These are phyloP conservation scores for Russula compacta DNA, from an alignment of 768 basidiomycete species.

Conservation along the genomic window DNA sequence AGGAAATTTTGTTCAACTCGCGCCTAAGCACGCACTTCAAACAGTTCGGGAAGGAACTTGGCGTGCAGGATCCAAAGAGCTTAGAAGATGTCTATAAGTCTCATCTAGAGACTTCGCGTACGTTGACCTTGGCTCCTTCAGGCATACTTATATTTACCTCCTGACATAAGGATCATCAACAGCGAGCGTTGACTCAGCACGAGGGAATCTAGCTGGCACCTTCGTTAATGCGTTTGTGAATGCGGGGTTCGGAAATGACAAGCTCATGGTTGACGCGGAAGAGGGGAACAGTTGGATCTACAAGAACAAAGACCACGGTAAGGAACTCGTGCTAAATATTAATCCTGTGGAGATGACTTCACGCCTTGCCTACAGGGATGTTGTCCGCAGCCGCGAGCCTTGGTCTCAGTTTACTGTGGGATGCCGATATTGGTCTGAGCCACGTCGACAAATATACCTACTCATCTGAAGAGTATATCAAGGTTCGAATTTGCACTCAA, in stretches of 20 bases:
- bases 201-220: constrained; percentile 89
- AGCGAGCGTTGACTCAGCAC: constrained; percentile 83
- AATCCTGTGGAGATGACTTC: not conserved
- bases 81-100: constrained; percentile 97
- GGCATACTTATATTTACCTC: not conserved
- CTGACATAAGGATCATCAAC: constrained; percentile 46
- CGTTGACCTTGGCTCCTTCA: constrained; percentile 20
- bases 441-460: constrained; percentile 98
- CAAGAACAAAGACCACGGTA: constrained; percentile 98
- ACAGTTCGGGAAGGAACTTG: constrained; percentile 89
- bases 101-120: constrained; percentile 85
- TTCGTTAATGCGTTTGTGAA: constrained; percentile 99
- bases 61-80: constrained; percentile 80
- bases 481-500: constrained; percentile 35
- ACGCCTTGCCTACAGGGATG: constrained; percentile 56
- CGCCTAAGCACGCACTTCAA: constrained; percentile 78
- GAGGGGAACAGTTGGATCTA: constrained; percentile 99
- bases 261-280: constrained; percentile 93
- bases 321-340: constrained; percentile 16
- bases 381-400: constrained; percentile 93
- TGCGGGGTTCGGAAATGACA: constrained; percentile 97
- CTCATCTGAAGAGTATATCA: constrained; percentile 92
- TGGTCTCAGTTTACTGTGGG: constrained; percentile 91
- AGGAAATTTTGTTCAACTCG: constrained; percentile 80
- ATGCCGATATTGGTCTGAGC: constrained; percentile 86